Base-by-base conservation (phyloP, 2,329 filamentous ascomycete genomes). In the Botrytis pseudocinerea region DNA sequence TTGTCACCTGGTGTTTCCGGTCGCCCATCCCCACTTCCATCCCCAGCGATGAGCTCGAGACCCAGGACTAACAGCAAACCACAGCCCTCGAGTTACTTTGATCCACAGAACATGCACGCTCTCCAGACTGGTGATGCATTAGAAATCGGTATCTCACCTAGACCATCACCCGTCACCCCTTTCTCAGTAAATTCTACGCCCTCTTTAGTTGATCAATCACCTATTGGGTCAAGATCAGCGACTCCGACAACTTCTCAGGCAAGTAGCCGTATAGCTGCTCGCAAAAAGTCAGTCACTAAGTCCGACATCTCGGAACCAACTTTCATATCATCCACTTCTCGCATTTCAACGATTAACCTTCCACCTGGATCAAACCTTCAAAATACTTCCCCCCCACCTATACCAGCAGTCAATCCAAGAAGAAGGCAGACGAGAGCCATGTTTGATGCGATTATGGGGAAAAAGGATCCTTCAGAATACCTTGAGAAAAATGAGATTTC, bases 221-320 rank as follows among this genome's bases (percentile, higher is more conserved):
- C 79, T 44, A 65, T 54, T 28, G 74, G 74, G 35, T 75, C 78
- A 60, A 71, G 74, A 60, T 70, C 76, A 25, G 77, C 71, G 22
- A 77, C 79, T 22, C 76, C 79, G 3, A 77, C 75, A 38, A 32
- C 54, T 8, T 76, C 75, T 28, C 76, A 77, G 62, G 28, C 61
- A 35, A 74, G 77, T 32, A 69, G 60, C 8, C 73, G 70, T 6
- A 63, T 77, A 42, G 64, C 73, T 6, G 38, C 73, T n/a, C 76
- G 80, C 8, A 81, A 81, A 71, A 75, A 74, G 63, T 80, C 79
- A 8, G 76, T 81, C 64, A 80, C 79, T 40, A 81, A 81, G 65
- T 76, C 77, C 16, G 78, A 80, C 1, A 81, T 81, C 40, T 81
- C 80, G 5, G 80, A 81, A 44, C 80, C 80, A 32, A 78, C 69